Evolutionary conservation across 108 stramenopile species (phyloP).

Genomic region (Skeletonema potamos): DNA sequence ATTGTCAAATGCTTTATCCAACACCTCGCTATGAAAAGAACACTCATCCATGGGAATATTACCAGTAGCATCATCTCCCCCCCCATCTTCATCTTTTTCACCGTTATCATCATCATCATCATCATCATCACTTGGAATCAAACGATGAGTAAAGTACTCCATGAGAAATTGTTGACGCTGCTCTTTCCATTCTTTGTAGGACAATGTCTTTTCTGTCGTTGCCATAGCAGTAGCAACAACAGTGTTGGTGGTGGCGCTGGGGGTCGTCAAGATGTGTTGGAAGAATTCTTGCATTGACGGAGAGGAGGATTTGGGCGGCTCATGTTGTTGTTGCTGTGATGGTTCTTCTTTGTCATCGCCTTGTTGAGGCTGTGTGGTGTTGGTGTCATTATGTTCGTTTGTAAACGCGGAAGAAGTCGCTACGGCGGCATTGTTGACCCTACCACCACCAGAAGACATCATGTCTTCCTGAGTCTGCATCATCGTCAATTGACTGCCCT

Average conservation of each 20-base stretch:
- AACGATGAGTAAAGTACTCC: constrained; percentile 39
- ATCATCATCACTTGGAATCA: constrained; percentile 19
- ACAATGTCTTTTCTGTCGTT: not conserved
- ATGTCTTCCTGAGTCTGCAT: constrained; percentile 2
- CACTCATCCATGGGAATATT: constrained; percentile 4
- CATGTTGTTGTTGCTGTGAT: not conserved
- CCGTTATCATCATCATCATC: constrained; percentile 15
- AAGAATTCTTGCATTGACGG: not conserved
- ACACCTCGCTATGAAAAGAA: constrained; percentile 17
- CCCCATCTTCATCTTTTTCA: constrained; percentile 7
- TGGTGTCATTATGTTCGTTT: not conserved
- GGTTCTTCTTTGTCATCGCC: too few species aligned
- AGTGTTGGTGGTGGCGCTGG: not conserved
- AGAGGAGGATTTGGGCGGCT: too few species aligned
- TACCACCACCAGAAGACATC: not conserved
- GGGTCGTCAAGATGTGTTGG: not conserved
- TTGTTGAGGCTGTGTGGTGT: not conserved
- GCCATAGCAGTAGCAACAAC: not conserved
- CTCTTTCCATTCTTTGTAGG: constrained; percentile 14
- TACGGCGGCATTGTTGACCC: not conserved
- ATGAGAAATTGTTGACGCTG: constrained; percentile 24
- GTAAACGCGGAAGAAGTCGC: not conserved
- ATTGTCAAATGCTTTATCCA: constrained; percentile 11
- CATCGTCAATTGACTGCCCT: not conserved
- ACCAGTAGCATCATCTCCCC: too few species aligned